Evolutionary conservation across 139 green algal species (phyloP).

Genomic region (Desmodesmus armatus): DNA sequence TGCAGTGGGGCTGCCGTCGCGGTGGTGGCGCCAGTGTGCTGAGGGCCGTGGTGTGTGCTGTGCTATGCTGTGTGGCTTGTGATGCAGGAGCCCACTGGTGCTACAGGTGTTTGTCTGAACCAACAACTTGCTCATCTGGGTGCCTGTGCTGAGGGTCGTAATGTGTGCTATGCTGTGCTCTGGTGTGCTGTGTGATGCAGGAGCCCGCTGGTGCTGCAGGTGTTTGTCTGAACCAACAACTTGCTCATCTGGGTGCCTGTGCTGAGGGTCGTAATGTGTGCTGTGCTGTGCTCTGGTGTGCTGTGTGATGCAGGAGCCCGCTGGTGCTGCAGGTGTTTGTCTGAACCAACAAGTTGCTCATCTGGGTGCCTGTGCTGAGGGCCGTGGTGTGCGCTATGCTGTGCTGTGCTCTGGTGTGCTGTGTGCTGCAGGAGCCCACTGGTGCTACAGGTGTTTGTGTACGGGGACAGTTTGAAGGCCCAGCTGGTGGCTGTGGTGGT

Average conservation of each 20-base stretch:
- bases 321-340: background rate
- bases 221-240: background rate
- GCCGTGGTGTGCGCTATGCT: too few relatives aligned
- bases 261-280: too few relatives aligned
- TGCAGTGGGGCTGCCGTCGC: background rate
- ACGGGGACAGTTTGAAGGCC: constrained; percentile 85
- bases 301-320: background rate
- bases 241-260: too few relatives aligned
- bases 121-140: too few relatives aligned
- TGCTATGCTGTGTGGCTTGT: background rate
- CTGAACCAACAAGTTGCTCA: too few relatives aligned
- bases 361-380: too few relatives aligned
- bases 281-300: background rate
- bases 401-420: background rate
- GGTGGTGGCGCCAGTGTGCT: too few relatives aligned
- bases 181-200: background rate
- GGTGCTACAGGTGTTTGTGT: constrained; percentile 89
- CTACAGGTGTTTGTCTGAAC: background rate
- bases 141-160: too few relatives aligned
- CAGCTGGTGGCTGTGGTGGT: constrained; percentile 93
- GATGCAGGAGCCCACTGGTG: background rate
- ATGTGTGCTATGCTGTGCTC: too few relatives aligned
- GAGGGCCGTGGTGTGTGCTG: too few relatives aligned
- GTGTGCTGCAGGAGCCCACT: constrained; percentile 66
- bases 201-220: background rate